Evolutionary conservation across 306 rosid species (phyloP), one percentile per base, ranked within the genome.

Genomic region (Cicer pinnatifidum): DNA sequence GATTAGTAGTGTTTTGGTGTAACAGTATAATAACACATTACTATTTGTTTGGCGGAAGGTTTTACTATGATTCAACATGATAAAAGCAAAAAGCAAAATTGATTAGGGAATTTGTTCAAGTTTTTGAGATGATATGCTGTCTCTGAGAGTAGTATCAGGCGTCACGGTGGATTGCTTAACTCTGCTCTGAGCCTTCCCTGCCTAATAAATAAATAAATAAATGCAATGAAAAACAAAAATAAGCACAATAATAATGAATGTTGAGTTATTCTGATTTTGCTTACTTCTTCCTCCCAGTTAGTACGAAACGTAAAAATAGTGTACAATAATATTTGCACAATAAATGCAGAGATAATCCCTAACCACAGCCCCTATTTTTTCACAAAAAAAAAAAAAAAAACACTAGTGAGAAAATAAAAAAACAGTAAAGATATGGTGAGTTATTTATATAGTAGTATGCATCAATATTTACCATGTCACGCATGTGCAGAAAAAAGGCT

Each of bases 311-410:
- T 72, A 13, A 88, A 68, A 20, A 44, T 71, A 9, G 65, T 44
- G 70, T 86, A 90, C 67, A 84, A 76, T 11, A 66, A 48, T n/a
- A 80, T 81, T 83, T 88, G 97, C 38, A 92, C 84, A 48, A 40
- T 0, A 20, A 92, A 88, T 33, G 92, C 97, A 7, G 82, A 84
- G 61, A 92, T 80, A 77, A 87, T 84, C 20, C 97, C 96, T 59
- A 81, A 69, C 97, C 97, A 90, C 17, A 90, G 79, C 28, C 94
- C 94, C 93, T 88, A 51, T 20, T 37, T 46, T 60, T 3, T 61
- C 17, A 7, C 6, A 3, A 19, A 16, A 50, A 43, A 40, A 73
- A 47, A 13, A 37, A 1, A 23, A 38, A 41, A 9, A 38, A 19
- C 8, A 23, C 13, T 0, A 5, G 15, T 1, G 28, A 23, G 7